Evolutionary conservation across 345 rosid genomes (phyloP), one percentile per base, ranked within the genome.

Genomic region (Citrus trifoliata): DNA sequence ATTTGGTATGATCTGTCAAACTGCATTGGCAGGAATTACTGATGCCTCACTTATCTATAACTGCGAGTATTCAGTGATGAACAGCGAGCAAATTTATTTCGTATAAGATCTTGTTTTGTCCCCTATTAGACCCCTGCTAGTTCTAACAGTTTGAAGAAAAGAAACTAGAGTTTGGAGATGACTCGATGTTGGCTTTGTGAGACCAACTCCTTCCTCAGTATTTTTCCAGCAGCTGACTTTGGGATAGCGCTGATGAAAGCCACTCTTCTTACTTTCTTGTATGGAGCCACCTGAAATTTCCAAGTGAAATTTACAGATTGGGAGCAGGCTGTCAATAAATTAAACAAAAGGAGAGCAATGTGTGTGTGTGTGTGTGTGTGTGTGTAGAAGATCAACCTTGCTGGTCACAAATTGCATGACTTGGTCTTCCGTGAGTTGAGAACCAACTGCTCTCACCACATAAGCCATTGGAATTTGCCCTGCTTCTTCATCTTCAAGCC

Each of bases 391-490:
- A 80, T 35, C 37, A 75, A 91, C 95, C 91, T 91, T 90, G 55
- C 67, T 53, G 10, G 89, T 91, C 6, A 91, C 90, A 79, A 85
- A 90, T 38, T 84, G 85, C 67, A 91, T 88, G 77, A 90, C 87
- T 83, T 86, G 86, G 21, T 84, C 80, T 81, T 85, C 83, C 0
- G 82, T 90, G 67, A 91, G 91, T 46, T 76, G 76, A 35, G 91
- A 86, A 35, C 75, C 83, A 0, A 80, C 68, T 76, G 84, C 82
- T 79, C 81, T 81, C n/a, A 92, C 95, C 10, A 90, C 88, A 75
- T 90, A 88, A 21, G 92, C 95, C 91, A 90, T 83, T 7, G 93
- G 95, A 78, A 86, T 85, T 80, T 90, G 91, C 55, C 95, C 92
- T 40, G 92, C 86, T 74, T 84, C 91, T 72, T 88, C 88, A 81